Evolutionary conservation across 106 monocot species (phyloP), one percentile per base, ranked within the genome.

Genomic region (Apostasia shenzhenica): DNA sequence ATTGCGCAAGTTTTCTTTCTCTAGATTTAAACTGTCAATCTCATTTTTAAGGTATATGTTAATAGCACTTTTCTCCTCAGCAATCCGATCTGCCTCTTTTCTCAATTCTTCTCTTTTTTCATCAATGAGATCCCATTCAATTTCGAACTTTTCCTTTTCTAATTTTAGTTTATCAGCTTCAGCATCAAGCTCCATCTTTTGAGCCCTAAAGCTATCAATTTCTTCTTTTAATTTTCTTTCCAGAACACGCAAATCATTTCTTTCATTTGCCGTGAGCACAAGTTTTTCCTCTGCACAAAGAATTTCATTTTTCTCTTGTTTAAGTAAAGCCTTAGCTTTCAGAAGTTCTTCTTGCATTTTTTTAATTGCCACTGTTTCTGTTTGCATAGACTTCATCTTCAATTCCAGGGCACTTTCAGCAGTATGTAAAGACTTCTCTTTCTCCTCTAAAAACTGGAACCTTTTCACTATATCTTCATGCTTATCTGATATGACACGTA

Each of bases 141-240:
- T 80, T 82, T 97, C 97, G 64, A 97, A 97, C 55, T 88, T 89
- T 63, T 97, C 97, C 50, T 89, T 97, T 68, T 97, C 97, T 62
- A 84, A 69, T 67, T 63, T 87, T 42, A 97, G 53, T 49, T 66
- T 82, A 49, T 92, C 89, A 41, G 79, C 77, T 70, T 81, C 85
- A 67, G 51, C 62, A 66, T 70, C 50, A 70, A 97, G 76, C 69
- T 89, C 92, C 65, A 67, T 59, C 49, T 79, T 82, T 66, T 89
- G 86, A 55, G 85, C 81, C 75, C 97, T 80, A 39, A 92, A 79
- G 61, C 75, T 87, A 71, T 97, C 97, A 55, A 97, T 92, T 66
- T 92, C 92, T 71, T 92, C 92, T 73, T 97, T 97, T 40, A 97
- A 81, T 68, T 83, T 84, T 6, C 42, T 79, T 78, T 97, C 87